A percentile compares a stretch with the other conserved stretches of the same genome.
Evolutionary conservation across 352 stramenopile species (phyloP).

Genomic region (Pythium monospermum): DNA sequence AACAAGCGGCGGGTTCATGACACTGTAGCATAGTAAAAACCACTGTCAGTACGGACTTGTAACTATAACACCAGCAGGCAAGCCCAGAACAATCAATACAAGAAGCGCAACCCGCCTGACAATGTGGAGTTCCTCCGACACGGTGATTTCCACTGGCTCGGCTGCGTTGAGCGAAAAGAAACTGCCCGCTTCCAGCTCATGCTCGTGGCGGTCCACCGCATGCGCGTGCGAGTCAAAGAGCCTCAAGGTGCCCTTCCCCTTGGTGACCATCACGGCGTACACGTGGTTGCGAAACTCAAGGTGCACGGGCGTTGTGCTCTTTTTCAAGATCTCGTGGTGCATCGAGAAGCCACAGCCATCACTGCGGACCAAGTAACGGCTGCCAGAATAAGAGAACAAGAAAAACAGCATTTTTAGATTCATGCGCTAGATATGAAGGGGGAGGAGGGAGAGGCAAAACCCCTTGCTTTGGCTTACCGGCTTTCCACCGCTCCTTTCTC

Average conservation of each 20-base stretch:
- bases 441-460: too few species aligned
- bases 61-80: background rate
- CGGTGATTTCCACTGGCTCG: constrained; percentile 45
- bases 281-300: constrained; percentile 78
- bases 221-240: constrained; percentile 44
- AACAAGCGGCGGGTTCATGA: constrained; percentile 78
- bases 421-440: too few species aligned
- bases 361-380: constrained; percentile 61
- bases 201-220: constrained; percentile 25
- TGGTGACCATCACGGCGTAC: constrained; percentile 63
- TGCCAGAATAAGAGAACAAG: constrained; percentile 8
- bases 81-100: background rate
- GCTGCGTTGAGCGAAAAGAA: constrained; percentile 61
- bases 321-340: constrained; percentile 68
- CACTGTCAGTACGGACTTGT: background rate
- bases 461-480: too few species aligned
- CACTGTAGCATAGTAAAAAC: constrained; percentile 18
- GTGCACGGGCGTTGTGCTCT: constrained; percentile 32
- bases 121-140: constrained; percentile 58
- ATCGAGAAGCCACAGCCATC: constrained; percentile 74
- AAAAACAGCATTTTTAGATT: background rate
- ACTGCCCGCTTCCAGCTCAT: constrained; percentile 39
- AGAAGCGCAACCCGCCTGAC: constrained; percentile 42
- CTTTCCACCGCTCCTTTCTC: constrained; percentile 50
- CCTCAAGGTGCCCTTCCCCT: constrained; percentile 41